A percentile compares a stretch with the other conserved stretches of the same genome.
Conservation (phyloP, 805 yeast species). For the Barnettozyma sp. region DNA sequence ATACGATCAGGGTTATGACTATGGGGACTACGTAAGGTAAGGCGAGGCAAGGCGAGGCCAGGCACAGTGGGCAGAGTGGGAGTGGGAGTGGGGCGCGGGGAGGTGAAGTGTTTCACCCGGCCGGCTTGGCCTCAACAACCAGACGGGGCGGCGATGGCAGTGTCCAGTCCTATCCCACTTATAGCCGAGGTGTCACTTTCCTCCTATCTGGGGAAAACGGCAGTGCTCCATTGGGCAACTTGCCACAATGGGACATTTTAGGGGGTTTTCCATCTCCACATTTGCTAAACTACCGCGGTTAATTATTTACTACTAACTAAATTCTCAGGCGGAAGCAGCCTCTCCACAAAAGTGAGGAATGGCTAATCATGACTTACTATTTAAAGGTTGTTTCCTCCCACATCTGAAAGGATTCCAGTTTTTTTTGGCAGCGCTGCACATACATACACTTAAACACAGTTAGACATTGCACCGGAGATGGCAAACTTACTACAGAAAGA, state of each 20-base stretch:
- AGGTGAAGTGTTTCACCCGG: no score
- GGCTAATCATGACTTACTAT: background rate
- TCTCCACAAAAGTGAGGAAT: conserved; percentile 4
- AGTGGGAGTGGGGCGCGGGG: no score
- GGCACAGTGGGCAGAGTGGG: no score
- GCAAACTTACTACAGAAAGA: conserved; percentile 32
- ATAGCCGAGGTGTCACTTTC: conserved; percentile 3
- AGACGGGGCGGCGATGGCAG: no score
- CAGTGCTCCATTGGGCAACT: background rate
- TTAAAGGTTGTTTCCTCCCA: no score
- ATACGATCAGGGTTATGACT: no score
- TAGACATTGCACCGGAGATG: no score
- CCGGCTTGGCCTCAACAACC: no score
- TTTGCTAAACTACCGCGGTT: conserved; percentile 3
- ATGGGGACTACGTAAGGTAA: no score
- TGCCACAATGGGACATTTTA: background rate
- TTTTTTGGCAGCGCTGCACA: conserved; percentile 1
- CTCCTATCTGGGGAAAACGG: background rate
- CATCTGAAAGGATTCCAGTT: no score
- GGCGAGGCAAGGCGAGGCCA: no score
- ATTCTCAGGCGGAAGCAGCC: background rate
- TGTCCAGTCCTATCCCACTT: background rate
- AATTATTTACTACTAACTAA: no score
- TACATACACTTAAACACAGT: background rate
- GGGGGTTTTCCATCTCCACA: conserved; percentile 5